Evolutionary conservation across 495 filamentous ascomycete genomes (phyloP), one percentile per base, ranked within the genome.

Genomic region (Usnea hakonensis): DNA sequence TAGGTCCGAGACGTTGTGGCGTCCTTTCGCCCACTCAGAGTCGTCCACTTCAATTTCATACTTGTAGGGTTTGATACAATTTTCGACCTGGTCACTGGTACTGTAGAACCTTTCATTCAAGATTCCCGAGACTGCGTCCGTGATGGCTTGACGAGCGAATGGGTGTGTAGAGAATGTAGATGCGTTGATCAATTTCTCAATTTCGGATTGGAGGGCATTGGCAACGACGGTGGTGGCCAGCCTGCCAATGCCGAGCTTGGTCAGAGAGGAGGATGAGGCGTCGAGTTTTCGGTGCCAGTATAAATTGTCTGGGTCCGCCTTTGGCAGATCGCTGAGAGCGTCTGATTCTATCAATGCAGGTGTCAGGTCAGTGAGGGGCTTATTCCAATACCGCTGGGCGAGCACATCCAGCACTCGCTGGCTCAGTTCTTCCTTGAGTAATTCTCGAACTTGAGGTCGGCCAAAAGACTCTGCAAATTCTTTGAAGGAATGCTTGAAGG

Each of bases 11-110:
- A 90, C 83, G 66, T 91, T 91, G 21, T 94, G 90, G 62, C 91
- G 77, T 1, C 90, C 91, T 61, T 87, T 84, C 7, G 77, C 73
- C 94, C 94, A 99, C 71, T 97, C 95, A 8, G 83, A 77, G 26
- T 90, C 88, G 65, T 96, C 89, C 53, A 97, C 85, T 70, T 99
- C 94, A 55, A 97, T 94, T 62, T 97, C 90, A 66, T 87, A 97
- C 71, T 97, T 99, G 78, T 91, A 99, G 3, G 94, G 94, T 72
- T 99, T 99, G 78, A 99, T 93, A 70, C 94, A 97, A 69, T 97
- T 97, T 73, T 99, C 94, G n/a, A 99, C 91, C 72, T 97, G 93
- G 70, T 99, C 94, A 65, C 88, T 90, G 3, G 95, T 97, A 70
- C 90, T 91, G 76, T 96, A 97, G 67, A 95, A 96, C 3, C 92